phyloP scores from a whole-genome alignment of 2,329 filamentous ascomycete genomes.

The Knufia fluminis region DNA sequence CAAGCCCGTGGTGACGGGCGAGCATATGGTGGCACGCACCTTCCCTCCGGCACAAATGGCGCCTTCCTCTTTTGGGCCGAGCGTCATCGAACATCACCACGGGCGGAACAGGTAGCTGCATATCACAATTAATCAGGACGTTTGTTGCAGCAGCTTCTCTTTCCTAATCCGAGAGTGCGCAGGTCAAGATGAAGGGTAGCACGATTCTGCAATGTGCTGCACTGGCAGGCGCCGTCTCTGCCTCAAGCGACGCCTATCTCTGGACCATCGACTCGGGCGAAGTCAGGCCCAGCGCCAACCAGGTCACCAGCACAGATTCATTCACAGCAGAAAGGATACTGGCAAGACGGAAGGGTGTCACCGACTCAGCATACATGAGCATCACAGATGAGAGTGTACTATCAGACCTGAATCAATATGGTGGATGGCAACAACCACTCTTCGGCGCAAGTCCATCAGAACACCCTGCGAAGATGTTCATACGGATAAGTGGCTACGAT shows the following conservation, averaged over 20 bases:
- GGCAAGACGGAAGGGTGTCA: slow-evolving; percentile 40
- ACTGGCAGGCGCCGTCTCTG: slow-evolving; percentile 4
- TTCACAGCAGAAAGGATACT: slow-evolving; percentile 32
- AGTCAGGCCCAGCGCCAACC: background rate
- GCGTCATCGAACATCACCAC: background rate
- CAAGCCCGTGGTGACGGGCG: background rate
- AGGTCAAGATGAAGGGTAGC: background rate
- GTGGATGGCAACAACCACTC: slow-evolving; percentile 43
- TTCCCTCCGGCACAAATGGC: background rate
- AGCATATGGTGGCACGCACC: background rate
- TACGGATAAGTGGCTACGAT: slow-evolving; percentile 24
- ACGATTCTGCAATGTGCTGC: slow-evolving; percentile 1
- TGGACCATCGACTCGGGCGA: slow-evolving; percentile 19
- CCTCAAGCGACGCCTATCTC: slow-evolving; percentile 22
- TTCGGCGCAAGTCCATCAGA: slow-evolving; percentile 34
- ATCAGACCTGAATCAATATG: slow-evolving; percentile 51
- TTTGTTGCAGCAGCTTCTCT: background rate
- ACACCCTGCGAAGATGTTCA: slow-evolving; percentile 26
- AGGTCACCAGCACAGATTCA: slow-evolving; percentile 15
- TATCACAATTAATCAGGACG: background rate
- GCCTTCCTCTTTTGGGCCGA: slow-evolving; percentile 1
- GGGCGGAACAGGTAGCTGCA: background rate
- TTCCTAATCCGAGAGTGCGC: background rate
- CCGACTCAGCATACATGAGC: slow-evolving; percentile 37
- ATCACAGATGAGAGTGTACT: slow-evolving; percentile 42